These are phyloP conservation scores for Calocybe indica DNA, from an alignment of 768 basidiomycete genomes.

Conservation along the genomic window DNA sequence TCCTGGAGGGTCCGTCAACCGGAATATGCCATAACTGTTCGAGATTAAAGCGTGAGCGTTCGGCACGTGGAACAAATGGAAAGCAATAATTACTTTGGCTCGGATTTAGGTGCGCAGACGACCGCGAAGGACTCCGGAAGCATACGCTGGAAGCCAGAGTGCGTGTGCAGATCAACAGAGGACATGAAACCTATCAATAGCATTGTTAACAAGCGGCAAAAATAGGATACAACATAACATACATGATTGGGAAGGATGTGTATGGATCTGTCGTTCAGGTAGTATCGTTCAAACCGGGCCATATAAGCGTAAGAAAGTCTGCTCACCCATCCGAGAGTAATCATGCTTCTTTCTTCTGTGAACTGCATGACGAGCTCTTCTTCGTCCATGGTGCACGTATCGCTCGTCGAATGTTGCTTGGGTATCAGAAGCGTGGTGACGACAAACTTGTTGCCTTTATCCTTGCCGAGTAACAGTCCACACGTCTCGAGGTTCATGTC, in stretches of 20 bases:
- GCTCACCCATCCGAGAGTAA: slow-evolving; percentile 89
- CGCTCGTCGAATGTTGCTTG: slow-evolving; percentile 82
- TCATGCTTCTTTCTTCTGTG: slow-evolving; percentile 72
- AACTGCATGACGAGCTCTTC: slow-evolving; percentile 85
- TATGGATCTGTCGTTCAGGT: slow-evolving; percentile 63
- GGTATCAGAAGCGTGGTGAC: slow-evolving; percentile 86
- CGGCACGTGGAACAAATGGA: neutral
- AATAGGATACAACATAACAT: slow-evolving; percentile 16
- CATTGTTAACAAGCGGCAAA: slow-evolving; percentile 3
- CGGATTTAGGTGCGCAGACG: slow-evolving; percentile 79
- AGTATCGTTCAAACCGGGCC: neutral
- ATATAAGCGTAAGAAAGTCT: slow-evolving; percentile 1
- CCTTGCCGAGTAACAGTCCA: slow-evolving; percentile 75
- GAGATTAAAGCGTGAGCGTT: neutral
- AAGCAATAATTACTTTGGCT: slow-evolving; percentile 52
- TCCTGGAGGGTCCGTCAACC: slow-evolving; percentile 84
- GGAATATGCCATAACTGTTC: slow-evolving; percentile 79
- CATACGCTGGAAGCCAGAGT: slow-evolving; percentile 85
- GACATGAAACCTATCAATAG: slow-evolving; percentile 75
- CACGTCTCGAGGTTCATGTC: slow-evolving; percentile 79
- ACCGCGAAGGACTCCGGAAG: slow-evolving; percentile 90
- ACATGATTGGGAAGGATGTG: slow-evolving; percentile 88
- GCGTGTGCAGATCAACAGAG: slow-evolving; percentile 89
- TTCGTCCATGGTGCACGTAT: slow-evolving; percentile 91
- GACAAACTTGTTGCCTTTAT: slow-evolving; percentile 50